Evolutionary conservation across 371 early-diverging fungal species (phyloP), one percentile per base, ranked within the genome.

Genomic region (Mortierella sp.): DNA sequence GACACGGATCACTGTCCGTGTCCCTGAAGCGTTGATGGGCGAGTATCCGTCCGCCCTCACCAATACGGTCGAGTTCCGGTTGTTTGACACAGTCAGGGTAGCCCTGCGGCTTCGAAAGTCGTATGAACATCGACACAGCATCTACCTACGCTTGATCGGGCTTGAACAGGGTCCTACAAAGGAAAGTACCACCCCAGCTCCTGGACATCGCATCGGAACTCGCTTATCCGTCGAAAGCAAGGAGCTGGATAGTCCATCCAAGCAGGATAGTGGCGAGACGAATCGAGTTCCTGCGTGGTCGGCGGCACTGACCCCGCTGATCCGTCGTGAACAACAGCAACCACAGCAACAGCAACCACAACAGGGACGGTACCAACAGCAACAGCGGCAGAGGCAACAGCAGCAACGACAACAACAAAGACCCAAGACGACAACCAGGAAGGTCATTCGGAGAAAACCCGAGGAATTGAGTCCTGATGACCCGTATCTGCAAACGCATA

Each of bases 71-170:
- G 59, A 68, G 26, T 86, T 88, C 60, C 73, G 72, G 16, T 54
- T 88, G 18, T 89, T 89, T 66, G 88, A 89, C 73, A 83, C 82
- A 51, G 86, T 89, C 23, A 79, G 80, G 42, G 87, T 89, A 0
- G 83, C 86, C 0, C 70, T 89, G 10, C 82, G 84, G 48, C 71
- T 87, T 31, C 84, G 85, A 10, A 82, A 81, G 50, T 88, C 88
- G 12, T 84, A 84, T 56, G 87, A 85, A 10, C 90, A 88, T 61
- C 85, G 88, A 12, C 86, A 88, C 43, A 81, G 82, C 58, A 85
- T 87, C 16, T 85, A 87, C 39, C 85, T 89, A 87, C 80, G 83
- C 2, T 57, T 88, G 58, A 78, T 87, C 13, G 86, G 84, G 53
- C 73, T 84, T 12, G 79, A 84, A 12, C 74, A 78, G 12, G 42